A percentile compares a stretch with the other conserved stretches of the same genome.
Evolutionary conservation across 306 rosid genomes (phyloP).

Genomic region (Vigna hirtella): DNA sequence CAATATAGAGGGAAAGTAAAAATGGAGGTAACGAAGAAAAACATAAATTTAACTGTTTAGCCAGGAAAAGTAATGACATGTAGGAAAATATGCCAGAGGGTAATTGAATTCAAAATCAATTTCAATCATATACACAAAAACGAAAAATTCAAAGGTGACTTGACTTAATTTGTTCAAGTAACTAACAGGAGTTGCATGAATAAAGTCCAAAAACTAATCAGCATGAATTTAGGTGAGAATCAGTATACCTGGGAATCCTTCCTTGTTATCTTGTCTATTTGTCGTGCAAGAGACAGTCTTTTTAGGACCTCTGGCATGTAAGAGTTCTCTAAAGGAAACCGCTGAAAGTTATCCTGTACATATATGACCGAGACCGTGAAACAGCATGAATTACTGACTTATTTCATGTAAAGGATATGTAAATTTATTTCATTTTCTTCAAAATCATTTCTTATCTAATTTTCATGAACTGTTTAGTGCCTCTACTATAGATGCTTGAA

Average conservation of each 20-base stretch:
- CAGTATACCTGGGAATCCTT: slow-evolving; percentile 82
- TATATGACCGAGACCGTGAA: slow-evolving; percentile 38
- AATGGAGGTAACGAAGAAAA: slow-evolving; percentile 12
- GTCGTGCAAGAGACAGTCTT: slow-evolving; percentile 85
- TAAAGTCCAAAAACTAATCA: slow-evolving; percentile 31
- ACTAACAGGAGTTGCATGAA: neutral
- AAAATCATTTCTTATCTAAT: slow-evolving; percentile 24
- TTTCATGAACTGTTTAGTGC: slow-evolving; percentile 17
- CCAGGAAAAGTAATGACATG: neutral
- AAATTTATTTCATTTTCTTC: slow-evolving; percentile 1
- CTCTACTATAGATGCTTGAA: slow-evolving; percentile 16
- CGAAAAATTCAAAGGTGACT: slow-evolving; percentile 5
- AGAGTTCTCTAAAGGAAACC: slow-evolving; percentile 85
- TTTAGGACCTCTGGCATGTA: slow-evolving; percentile 90
- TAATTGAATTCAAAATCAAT: neutral
- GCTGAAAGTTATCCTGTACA: slow-evolving; percentile 69
- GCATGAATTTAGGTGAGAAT: slow-evolving; percentile 40
- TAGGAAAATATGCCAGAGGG: slow-evolving; percentile 6
- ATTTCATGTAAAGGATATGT: slow-evolving; percentile 26
- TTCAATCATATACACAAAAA: neutral
- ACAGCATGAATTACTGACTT: slow-evolving; percentile 22
- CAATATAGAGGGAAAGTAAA: neutral
- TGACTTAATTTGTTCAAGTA: slow-evolving; percentile 8
- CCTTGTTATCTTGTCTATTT: slow-evolving; percentile 83
- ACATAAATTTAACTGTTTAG: slow-evolving; percentile 15